Conservation (phyloP, 805 yeast genomes). For the Yamadazyma philogaea region DNA sequence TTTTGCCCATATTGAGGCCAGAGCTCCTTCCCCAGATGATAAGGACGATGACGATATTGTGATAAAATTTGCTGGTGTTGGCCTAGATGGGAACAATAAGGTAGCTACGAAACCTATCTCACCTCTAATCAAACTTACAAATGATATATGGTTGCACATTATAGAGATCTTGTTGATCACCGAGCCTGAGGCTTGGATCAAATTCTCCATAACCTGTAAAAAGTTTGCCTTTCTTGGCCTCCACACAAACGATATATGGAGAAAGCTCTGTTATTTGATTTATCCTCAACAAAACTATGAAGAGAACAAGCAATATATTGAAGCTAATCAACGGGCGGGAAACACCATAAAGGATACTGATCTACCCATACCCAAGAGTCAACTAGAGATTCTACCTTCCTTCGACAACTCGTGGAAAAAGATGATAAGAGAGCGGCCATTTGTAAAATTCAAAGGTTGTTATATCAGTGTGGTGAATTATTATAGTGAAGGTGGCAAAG, state of each 20-base stretch:
- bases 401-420: conserved; percentile 38
- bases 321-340: conserved; percentile 15
- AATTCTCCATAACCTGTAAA: conserved; percentile 57
- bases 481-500: conserved; percentile 75
- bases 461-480: conserved; percentile 85
- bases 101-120: conserved; percentile 29
- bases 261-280: conserved; percentile 45
- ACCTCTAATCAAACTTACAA: conserved; percentile 41
- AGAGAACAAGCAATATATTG: conserved; percentile 36
- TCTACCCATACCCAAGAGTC: conserved; percentile 35
- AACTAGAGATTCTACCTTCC: conserved; percentile 25
- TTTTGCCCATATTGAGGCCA: conserved; percentile 30
- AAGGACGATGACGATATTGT: conserved; percentile 18
- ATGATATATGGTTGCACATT: conserved; percentile 55
- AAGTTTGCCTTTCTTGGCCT: conserved; percentile 58
- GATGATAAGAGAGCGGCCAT: conserved; percentile 67
- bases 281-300: conserved; percentile 56
- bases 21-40: conserved; percentile 24
- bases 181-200: conserved; percentile 65
- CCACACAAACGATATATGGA: conserved; percentile 47
- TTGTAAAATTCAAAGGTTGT: conserved; percentile 74
- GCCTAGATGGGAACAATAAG: conserved; percentile 19
- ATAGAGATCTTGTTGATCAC: conserved; percentile 43
- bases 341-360: conserved; percentile 11
- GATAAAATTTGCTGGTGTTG: conserved; percentile 26